A percentile compares a stretch with the other conserved stretches of the same genome.
Conservation (phyloP, 768 basidiomycete species). For the Suillus subaureus region DNA sequence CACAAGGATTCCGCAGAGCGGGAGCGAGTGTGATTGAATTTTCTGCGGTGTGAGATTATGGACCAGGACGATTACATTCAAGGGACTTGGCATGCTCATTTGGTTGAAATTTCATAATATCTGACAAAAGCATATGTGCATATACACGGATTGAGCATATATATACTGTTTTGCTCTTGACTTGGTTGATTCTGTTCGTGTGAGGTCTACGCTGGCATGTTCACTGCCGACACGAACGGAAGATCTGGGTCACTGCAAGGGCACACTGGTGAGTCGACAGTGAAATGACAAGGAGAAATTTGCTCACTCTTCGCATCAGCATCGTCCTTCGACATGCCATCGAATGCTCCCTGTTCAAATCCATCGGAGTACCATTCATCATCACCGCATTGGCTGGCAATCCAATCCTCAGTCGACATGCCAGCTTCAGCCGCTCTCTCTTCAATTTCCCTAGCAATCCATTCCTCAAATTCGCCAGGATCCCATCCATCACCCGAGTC, state of each 20-base stretch:
- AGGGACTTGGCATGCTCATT: background rate
- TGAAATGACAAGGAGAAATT: background rate
- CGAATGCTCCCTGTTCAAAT: background rate
- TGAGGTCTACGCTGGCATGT: no score
- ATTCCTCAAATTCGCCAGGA: background rate
- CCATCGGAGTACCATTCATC: background rate
- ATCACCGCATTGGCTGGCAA: background rate
- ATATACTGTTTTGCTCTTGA: background rate
- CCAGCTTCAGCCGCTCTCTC: background rate
- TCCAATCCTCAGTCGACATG: background rate
- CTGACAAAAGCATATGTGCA: background rate
- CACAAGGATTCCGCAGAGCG: conserved; percentile 15
- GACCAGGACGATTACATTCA: no score
- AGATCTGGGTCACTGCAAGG: background rate
- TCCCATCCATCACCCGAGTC: background rate
- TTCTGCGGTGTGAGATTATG: no score
- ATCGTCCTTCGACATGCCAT: background rate
- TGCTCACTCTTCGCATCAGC: conserved; percentile 3
- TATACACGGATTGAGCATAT: background rate
- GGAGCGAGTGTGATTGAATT: conserved; percentile 27
- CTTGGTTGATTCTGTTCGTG: background rate
- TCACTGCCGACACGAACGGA: background rate
- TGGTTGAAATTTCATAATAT: background rate
- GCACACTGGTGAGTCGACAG: background rate
- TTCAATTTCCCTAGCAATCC: background rate